These are phyloP conservation scores for Citrus trifoliata DNA, from an alignment of 345 rosid genomes.

Conservation along the genomic window DNA sequence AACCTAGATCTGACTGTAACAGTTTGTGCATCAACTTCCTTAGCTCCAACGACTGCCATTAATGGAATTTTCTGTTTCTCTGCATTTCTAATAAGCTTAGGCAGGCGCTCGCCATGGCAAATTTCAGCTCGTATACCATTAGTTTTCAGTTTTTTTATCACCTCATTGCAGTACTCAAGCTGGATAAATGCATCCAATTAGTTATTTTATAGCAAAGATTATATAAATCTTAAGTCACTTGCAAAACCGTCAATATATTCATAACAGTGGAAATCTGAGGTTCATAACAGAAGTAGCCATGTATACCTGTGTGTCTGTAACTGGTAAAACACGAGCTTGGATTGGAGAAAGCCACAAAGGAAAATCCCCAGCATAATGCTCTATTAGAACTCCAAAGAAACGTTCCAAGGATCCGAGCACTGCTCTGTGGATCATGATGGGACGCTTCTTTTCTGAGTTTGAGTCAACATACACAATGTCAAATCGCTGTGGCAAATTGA, in stretches of 20 bases:
- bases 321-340: constrained; percentile 89
- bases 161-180: constrained; percentile 71
- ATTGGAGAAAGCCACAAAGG: constrained; percentile 91
- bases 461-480: constrained; percentile 87
- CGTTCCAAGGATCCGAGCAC: constrained; percentile 91
- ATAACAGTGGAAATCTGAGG: neutral
- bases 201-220: neutral
- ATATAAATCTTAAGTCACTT: neutral
- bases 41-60: constrained; percentile 91
- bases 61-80: constrained; percentile 91
- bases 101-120: constrained; percentile 86
- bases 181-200: constrained; percentile 19
- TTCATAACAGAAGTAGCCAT: neutral
- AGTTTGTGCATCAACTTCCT: constrained; percentile 69
- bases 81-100: constrained; percentile 85
- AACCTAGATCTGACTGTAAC: constrained; percentile 81
- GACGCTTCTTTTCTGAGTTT: constrained; percentile 69
- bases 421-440: constrained; percentile 97
- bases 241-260: neutral
- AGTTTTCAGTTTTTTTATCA: constrained; percentile 47
- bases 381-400: constrained; percentile 91
- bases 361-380: constrained; percentile 96
- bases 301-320: constrained; percentile 81
- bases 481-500: constrained; percentile 85
- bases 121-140: constrained; percentile 71